Evolutionary conservation across 2,329 filamentous ascomycete species (phyloP).

Genomic region (Claviceps africana): DNA sequence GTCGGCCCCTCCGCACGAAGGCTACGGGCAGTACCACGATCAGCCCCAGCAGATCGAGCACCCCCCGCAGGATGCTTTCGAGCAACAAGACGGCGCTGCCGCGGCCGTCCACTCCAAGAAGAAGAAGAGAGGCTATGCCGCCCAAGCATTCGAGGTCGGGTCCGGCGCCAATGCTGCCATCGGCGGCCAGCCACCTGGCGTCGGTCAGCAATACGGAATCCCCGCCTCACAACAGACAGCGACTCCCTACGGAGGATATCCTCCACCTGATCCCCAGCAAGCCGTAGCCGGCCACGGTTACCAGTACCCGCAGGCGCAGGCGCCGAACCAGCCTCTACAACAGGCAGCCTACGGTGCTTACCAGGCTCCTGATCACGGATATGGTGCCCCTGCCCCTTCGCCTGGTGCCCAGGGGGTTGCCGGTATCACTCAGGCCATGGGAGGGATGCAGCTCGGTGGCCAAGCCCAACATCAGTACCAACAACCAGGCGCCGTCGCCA

Average conservation of each 20-base stretch:
- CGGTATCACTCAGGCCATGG: slow-evolving; percentile 71
- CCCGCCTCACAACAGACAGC: slow-evolving; percentile 26
- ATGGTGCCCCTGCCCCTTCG: slow-evolving; percentile 28
- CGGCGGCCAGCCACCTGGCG: slow-evolving; percentile 31
- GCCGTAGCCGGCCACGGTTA: slow-evolving; percentile 25
- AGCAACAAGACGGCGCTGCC: slow-evolving; percentile 15
- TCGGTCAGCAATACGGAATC: slow-evolving; percentile 31
- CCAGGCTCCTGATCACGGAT: slow-evolving; percentile 44
- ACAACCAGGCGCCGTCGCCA: slow-evolving; percentile 25
- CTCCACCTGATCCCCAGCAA: slow-evolving; percentile 31
- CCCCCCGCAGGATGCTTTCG: slow-evolving; percentile 19
- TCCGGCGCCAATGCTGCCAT: slow-evolving; percentile 64
- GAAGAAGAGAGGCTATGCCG: slow-evolving; percentile 92
- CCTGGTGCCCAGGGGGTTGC: slow-evolving; percentile 38
- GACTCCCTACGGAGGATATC: slow-evolving; percentile 45
- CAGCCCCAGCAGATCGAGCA: slow-evolving; percentile 30
- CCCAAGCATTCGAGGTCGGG: slow-evolving; percentile 86
- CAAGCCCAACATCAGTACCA: slow-evolving; percentile 30
- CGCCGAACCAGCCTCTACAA: slow-evolving; percentile 30
- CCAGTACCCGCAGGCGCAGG: slow-evolving; percentile 27
- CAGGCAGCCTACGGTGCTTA: slow-evolving; percentile 26
- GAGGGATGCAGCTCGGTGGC: slow-evolving; percentile 65
- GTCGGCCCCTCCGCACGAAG: slow-evolving; percentile 43
- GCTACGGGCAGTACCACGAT: slow-evolving; percentile 35
- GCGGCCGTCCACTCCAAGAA: slow-evolving; percentile 46